These are phyloP conservation scores for Physcomitrellopsis africana DNA, from an alignment of 225 moss, liverwort and hornwort genomes.

Conservation along the genomic window DNA sequence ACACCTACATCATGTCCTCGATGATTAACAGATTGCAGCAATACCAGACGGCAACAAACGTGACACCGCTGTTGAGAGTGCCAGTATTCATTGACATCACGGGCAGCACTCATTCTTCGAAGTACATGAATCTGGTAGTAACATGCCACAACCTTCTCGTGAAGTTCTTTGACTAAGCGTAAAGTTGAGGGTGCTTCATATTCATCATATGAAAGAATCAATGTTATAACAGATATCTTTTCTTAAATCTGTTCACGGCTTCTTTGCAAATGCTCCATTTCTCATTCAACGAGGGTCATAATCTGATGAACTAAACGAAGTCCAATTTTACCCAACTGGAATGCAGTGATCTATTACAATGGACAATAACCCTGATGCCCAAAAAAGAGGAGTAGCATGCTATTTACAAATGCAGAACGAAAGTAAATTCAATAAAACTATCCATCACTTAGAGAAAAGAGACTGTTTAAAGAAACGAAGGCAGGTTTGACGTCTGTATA, in stretches of 20 bases:
- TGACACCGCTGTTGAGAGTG: slow-evolving; percentile 17
- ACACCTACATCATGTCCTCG: not conserved
- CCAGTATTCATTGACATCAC: slow-evolving; percentile 2
- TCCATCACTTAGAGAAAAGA: not conserved
- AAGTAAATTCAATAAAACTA: not conserved
- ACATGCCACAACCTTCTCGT: slow-evolving; percentile 10
- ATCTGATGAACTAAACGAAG: too few relatives aligned
- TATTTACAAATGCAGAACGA: not conserved
- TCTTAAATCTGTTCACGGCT: slow-evolving; percentile 1
- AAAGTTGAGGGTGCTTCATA: not conserved
- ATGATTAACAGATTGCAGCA: not conserved
- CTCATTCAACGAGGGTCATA: too few relatives aligned
- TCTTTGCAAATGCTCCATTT: not conserved
- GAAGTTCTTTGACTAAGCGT: not conserved
- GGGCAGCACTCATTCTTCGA: slow-evolving; percentile 14
- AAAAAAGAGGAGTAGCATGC: not conserved
- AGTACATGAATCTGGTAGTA: too few relatives aligned
- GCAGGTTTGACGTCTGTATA: not conserved
- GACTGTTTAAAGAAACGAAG: not conserved
- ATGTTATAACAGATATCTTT: not conserved
- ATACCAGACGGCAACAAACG: slow-evolving; percentile 11
- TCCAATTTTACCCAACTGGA: slow-evolving; percentile 10
- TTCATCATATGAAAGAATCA: not conserved
- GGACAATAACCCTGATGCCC: not conserved
- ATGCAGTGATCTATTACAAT: too few relatives aligned